Evolutionary conservation across 2,329 filamentous ascomycete species (phyloP).

Genomic region (Ophiocordyceps camponoti-leonardi): DNA sequence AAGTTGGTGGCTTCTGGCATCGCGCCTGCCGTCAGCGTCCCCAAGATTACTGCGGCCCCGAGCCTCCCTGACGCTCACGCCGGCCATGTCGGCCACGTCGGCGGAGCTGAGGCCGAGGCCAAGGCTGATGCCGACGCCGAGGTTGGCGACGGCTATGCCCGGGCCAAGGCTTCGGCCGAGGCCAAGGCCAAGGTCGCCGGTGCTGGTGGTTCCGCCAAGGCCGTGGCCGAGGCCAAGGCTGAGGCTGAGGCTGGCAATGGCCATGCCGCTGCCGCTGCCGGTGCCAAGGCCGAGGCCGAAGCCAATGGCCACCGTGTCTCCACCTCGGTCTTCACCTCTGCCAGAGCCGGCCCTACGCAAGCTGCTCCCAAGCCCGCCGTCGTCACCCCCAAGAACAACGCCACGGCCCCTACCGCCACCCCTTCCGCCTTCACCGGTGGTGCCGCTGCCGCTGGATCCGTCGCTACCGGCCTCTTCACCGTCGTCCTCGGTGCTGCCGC

Average conservation of each 20-base stretch:
- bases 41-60: no score
- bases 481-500: neutral
- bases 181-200: neutral
- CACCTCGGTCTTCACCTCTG: neutral
- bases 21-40: neutral
- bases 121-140: neutral
- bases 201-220: no score
- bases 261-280: neutral
- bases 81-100: no score
- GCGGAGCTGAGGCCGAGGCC: neutral
- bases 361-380: neutral
- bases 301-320: neutral
- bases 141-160: neutral
- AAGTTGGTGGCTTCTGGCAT: no score
- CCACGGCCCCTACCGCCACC: neutral
- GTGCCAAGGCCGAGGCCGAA: neutral
- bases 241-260: neutral
- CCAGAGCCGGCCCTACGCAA: neutral
- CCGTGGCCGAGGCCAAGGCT: neutral
- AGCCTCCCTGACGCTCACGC: no score
- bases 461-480: slow-evolving; percentile 7
- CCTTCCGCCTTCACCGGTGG: neutral
- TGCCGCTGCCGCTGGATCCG: neutral
- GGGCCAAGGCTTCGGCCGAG: neutral
- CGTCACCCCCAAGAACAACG: neutral